These are phyloP conservation scores for Fusarium veterinarium DNA, from an alignment of 2,329 filamentous ascomycete species.

Conservation along the genomic window DNA sequence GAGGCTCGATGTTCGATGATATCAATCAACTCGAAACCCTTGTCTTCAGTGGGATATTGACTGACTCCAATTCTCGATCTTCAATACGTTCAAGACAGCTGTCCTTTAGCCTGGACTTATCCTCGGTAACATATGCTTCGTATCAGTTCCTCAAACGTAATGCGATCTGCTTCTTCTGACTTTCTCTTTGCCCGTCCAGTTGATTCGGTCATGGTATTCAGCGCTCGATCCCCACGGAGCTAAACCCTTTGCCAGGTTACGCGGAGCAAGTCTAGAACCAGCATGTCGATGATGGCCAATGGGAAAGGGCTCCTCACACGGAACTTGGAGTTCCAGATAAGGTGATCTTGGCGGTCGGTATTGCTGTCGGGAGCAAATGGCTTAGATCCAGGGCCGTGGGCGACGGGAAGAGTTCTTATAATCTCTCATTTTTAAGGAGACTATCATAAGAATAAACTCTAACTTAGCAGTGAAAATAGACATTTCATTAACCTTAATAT, in stretches of 20 bases:
- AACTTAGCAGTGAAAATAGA: too few species aligned
- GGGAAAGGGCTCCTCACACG: background rate
- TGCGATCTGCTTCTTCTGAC: conserved; percentile 4
- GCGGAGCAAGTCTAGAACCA: conserved; percentile 7
- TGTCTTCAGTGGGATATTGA: background rate
- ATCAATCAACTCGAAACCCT: background rate
- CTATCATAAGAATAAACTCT: background rate
- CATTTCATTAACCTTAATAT: background rate
- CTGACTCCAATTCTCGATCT: background rate
- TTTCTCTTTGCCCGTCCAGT: conserved; percentile 15
- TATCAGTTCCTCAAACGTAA: conserved; percentile 23
- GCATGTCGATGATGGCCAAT: conserved; percentile 9
- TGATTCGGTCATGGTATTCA: conserved; percentile 6
- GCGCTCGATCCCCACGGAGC: conserved; percentile 23
- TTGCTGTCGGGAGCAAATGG: background rate
- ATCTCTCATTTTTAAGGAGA: background rate
- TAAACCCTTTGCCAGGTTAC: conserved; percentile 16
- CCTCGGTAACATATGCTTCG: conserved; percentile 14
- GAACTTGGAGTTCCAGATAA: conserved; percentile 16
- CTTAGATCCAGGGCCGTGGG: background rate
- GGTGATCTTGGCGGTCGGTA: conserved; percentile 5
- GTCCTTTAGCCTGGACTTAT: background rate
- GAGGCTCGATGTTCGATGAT: background rate
- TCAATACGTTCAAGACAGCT: background rate
- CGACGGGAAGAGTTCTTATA: background rate